Conservation (phyloP, 2,329 filamentous ascomycete species). For the Tolypocladium ovalisporum region DNA sequence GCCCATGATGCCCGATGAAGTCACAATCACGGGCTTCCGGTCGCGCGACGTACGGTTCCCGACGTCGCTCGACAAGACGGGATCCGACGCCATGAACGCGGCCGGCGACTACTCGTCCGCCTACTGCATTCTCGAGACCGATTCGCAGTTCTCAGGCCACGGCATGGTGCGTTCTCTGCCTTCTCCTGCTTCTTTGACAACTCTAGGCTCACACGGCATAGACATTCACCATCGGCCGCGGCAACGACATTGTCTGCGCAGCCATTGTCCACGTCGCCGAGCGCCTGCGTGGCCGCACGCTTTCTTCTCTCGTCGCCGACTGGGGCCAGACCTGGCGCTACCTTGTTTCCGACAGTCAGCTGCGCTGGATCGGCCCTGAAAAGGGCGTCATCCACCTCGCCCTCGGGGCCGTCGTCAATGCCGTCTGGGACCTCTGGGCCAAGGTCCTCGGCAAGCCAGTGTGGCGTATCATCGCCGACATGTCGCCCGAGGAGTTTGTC, state of each 20-base stretch:
- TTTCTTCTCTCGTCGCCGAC: constrained; percentile 65
- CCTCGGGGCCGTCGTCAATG: constrained; percentile 80
- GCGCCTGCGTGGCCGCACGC: constrained; percentile 62
- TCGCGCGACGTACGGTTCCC: constrained; percentile 70
- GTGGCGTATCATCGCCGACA: constrained; percentile 82
- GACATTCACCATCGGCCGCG: constrained; percentile 78
- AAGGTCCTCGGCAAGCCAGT: constrained; percentile 79
- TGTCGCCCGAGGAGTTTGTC: constrained; percentile 81
- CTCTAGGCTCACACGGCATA: constrained; percentile 10
- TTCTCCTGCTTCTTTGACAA: background rate
- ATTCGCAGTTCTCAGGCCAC: constrained; percentile 60
- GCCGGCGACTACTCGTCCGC: constrained; percentile 86
- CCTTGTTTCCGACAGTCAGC: constrained; percentile 81
- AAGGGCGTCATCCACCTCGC: constrained; percentile 92
- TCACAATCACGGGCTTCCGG: constrained; percentile 62
- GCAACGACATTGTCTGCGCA: constrained; percentile 84
- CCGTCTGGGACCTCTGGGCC: constrained; percentile 92
- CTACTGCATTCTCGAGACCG: constrained; percentile 85
- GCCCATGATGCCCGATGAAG: constrained; percentile 23
- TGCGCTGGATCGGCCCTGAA: constrained; percentile 89
- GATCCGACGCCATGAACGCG: constrained; percentile 93
- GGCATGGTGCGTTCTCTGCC: constrained; percentile 51
- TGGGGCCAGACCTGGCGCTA: constrained; percentile 87
- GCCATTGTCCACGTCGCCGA: constrained; percentile 71
- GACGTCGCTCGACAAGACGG: constrained; percentile 94